A percentile compares a stretch with the other conserved stretches of the same genome.
Evolutionary conservation across 2,329 filamentous ascomycete species (phyloP).

Genomic region (Fusarium lateritium): DNA sequence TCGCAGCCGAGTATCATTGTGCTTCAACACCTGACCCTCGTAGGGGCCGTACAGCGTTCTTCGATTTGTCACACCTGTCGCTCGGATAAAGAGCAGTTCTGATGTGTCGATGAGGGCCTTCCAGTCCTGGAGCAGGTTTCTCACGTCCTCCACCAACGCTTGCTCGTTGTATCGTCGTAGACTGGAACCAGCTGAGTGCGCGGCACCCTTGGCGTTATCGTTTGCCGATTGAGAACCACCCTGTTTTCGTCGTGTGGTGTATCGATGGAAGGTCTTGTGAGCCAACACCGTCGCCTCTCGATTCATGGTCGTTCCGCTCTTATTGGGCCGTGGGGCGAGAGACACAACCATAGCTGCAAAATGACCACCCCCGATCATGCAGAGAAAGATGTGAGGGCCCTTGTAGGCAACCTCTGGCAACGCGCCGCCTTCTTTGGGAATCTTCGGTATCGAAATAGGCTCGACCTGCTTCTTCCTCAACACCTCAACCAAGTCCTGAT

Average conservation of each 20-base stretch:
- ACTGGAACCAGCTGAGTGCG: slow-evolving; percentile 92
- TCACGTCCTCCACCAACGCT: slow-evolving; percentile 89
- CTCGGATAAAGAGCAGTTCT: slow-evolving; percentile 89
- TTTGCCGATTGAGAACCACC: slow-evolving; percentile 95
- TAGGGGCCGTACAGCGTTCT: slow-evolving; percentile 92
- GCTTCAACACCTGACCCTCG: slow-evolving; percentile 85
- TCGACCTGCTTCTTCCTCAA: slow-evolving; percentile 83
- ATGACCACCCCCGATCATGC: slow-evolving; percentile 98
- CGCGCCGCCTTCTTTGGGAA: slow-evolving; percentile 72
- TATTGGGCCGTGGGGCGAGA: slow-evolving; percentile 83
- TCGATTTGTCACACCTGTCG: slow-evolving; percentile 88
- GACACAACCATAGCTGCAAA: slow-evolving; percentile 98
- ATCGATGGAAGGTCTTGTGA: slow-evolving; percentile 98
- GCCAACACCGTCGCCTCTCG: slow-evolving; percentile 89
- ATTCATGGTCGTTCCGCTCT: slow-evolving; percentile 78
- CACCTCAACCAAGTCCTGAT: slow-evolving; percentile 73
- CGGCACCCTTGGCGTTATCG: slow-evolving; percentile 92
- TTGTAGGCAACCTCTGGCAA: slow-evolving; percentile 71
- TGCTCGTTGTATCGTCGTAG: slow-evolving; percentile 95
- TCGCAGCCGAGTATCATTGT: slow-evolving; percentile 84
- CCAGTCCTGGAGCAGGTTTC: slow-evolving; percentile 86
- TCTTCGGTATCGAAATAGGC: slow-evolving; percentile 68
- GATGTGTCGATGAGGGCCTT: slow-evolving; percentile 86
- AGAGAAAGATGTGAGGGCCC: slow-evolving; percentile 91
- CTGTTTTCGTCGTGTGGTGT: slow-evolving; percentile 96